phyloP scores from a whole-genome alignment of 2,329 filamentous ascomycete species.

The Trichoderma sp. region DNA sequence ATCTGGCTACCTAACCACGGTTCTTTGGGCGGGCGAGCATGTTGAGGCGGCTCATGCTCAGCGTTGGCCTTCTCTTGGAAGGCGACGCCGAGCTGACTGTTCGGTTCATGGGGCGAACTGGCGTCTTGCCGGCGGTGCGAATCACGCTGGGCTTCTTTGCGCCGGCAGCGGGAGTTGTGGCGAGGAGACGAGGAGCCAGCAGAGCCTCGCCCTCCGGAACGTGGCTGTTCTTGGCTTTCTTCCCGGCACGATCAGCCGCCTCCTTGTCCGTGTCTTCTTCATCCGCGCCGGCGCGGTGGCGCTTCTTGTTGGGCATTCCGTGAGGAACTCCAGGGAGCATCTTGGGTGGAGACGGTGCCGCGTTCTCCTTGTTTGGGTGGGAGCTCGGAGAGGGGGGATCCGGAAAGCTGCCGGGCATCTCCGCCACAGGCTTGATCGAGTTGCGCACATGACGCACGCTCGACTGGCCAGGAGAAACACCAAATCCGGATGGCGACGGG shows the following conservation, averaged over 20 bases:
- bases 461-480: constrained; percentile 59
- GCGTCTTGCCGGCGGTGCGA: constrained; percentile 35
- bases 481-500: constrained; percentile 55
- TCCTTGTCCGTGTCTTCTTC: constrained; percentile 58
- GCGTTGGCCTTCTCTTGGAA: constrained; percentile 54
- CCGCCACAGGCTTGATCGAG: constrained; percentile 48
- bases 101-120: background rate
- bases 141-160: constrained; percentile 43
- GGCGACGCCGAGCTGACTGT: constrained; percentile 44
- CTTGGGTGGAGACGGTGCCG: constrained; percentile 43
- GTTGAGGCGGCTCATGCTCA: constrained; percentile 62
- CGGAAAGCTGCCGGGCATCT: constrained; percentile 62
- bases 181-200: constrained; percentile 52
- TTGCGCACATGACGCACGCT: constrained; percentile 62
- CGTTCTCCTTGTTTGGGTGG: constrained; percentile 59
- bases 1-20: constrained; percentile 45
- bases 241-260: constrained; percentile 53
- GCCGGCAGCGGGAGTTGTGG: constrained; percentile 42
- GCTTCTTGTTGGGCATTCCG: constrained; percentile 68
- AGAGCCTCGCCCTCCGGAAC: constrained; percentile 56
- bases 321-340: constrained; percentile 56
- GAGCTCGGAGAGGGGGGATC: constrained; percentile 36
- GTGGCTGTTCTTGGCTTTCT: constrained; percentile 59
- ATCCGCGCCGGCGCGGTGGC: constrained; percentile 59
- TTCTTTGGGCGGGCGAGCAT: constrained; percentile 64